phyloP scores from a whole-genome alignment of 306 rosid genomes.

The Corylus avellana region DNA sequence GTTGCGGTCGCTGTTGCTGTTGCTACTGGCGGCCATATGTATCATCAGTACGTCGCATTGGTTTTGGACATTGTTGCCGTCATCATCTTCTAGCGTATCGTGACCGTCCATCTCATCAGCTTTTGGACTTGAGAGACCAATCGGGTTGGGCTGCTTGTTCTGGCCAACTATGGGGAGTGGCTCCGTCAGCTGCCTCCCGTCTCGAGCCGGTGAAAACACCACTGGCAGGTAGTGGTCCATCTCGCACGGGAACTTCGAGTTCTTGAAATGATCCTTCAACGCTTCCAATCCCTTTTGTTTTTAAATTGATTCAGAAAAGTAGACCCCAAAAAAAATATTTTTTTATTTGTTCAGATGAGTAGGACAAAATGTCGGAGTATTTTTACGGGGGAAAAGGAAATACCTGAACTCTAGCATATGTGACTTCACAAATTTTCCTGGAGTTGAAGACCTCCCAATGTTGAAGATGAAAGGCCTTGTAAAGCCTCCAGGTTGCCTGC shows the following conservation, averaged over 20 bases:
- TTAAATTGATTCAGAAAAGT: neutral
- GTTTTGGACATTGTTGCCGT: neutral
- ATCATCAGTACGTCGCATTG: neutral
- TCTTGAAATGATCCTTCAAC: conserved; percentile 90
- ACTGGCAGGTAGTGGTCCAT: conserved; percentile 81
- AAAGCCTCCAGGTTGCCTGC: conserved; percentile 70
- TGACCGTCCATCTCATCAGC: conserved; percentile 33
- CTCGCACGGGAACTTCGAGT: conserved; percentile 94
- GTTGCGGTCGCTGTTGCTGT: conserved; percentile 34
- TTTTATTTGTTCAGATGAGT: neutral
- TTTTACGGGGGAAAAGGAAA: neutral
- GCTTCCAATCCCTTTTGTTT: conserved; percentile 74
- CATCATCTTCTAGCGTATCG: conserved; percentile 11
- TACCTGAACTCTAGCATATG: conserved; percentile 93
- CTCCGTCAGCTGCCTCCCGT: conserved; percentile 68
- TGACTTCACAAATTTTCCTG: conserved; percentile 84
- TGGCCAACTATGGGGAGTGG: conserved; percentile 68
- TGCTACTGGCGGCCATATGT: neutral
- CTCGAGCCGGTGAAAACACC: conserved; percentile 79
- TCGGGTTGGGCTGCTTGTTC: conserved; percentile 15
- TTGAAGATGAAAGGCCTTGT: conserved; percentile 87
- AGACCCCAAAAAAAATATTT: neutral
- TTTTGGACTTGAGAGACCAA: conserved; percentile 2
- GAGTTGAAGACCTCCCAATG: conserved; percentile 97
- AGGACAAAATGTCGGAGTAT: neutral